Evolutionary conservation across 352 stramenopile genomes (phyloP), one percentile per base, ranked within the genome.

Genomic region (Pythium folliculosum): DNA sequence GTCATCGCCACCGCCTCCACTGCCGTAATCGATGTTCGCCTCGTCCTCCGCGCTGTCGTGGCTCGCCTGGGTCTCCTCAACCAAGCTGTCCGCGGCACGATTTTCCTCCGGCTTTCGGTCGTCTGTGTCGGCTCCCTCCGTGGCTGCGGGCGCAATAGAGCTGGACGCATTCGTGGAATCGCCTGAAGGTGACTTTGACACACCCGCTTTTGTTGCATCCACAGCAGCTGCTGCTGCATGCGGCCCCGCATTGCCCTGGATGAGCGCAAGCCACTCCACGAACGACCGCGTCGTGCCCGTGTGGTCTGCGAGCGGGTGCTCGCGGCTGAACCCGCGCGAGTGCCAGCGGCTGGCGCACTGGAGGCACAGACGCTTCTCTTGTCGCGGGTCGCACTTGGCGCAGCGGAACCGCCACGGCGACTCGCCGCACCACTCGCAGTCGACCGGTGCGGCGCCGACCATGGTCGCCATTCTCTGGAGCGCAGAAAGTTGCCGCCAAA

Each of bases 391-490:
- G 51, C 77, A 84, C 67, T 57, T 71, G 19, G 54, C 54, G 44
- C 77, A 84, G 51, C 55, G 23, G 37, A 72, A 78, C 6, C 25
- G 58, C 77, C 77, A 84, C 32, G 70, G 65, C 40, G 45, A 59
- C 17, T 81, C 74, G 43, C 59, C 69, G 40, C 77, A 84, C 77
- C 77, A 84, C 2, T 66, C 56, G 54, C 77, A 84, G 8, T 65
- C 59, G 8, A 44, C 59, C 17, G 17, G 23, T 10, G 37, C 63
- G 44, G 45, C 35, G 5, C 23, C 22, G 1, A 43, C 48, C 21
- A 16, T 68, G 45, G 47, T 27, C 19, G 40, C 45, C 56, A 51
- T 55, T 19, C n/a, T 55, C 43, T 22, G 43, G 19, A 27, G 12
- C 4, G 54, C 23, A 30, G 30, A 47, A 61, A 61, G 51, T 70